phyloP scores from a whole-genome alignment of 148 eudicot genomes.

The Talinum fruticosum region DNA sequence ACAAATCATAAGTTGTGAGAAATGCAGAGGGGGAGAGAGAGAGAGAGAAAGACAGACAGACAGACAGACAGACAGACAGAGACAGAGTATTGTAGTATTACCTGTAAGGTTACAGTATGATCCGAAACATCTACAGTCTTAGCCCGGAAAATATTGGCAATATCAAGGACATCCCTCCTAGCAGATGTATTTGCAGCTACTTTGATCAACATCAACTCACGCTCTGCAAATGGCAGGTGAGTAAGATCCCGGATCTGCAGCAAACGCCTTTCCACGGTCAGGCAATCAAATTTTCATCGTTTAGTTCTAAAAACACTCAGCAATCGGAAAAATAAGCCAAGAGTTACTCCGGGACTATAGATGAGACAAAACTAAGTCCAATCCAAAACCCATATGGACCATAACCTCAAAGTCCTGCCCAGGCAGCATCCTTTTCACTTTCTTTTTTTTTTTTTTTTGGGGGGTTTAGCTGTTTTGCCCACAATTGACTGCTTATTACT shows the following conservation, averaged over 20 bases:
- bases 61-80: neutral
- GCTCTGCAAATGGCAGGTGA: slow-evolving; percentile 82
- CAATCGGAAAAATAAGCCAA: neutral
- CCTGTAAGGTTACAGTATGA: slow-evolving; percentile 91
- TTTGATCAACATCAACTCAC: slow-evolving; percentile 93
- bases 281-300: neutral
- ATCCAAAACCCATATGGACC: too few species aligned
- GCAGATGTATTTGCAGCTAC: slow-evolving; percentile 80
- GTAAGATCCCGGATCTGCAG: slow-evolving; percentile 77
- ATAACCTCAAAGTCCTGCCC: too few species aligned
- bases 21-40: too few species aligned
- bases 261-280: slow-evolving; percentile 16
- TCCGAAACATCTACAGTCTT: slow-evolving; percentile 97
- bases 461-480: too few species aligned
- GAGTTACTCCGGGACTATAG: neutral
- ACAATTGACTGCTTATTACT: too few species aligned
- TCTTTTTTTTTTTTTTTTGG: too few species aligned
- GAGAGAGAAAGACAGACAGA: neutral
- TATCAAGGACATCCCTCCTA: slow-evolving; percentile 88
- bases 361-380: too few species aligned
- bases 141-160: slow-evolving; percentile 88
- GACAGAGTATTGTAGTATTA: slow-evolving; percentile 21
- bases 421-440: too few species aligned
- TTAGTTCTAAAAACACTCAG: neutral
- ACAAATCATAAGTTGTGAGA: slow-evolving; percentile 10